Evolutionary conservation across 1,139 yeast species (phyloP).

Genomic region (Nakaseomyces bracarensis): DNA sequence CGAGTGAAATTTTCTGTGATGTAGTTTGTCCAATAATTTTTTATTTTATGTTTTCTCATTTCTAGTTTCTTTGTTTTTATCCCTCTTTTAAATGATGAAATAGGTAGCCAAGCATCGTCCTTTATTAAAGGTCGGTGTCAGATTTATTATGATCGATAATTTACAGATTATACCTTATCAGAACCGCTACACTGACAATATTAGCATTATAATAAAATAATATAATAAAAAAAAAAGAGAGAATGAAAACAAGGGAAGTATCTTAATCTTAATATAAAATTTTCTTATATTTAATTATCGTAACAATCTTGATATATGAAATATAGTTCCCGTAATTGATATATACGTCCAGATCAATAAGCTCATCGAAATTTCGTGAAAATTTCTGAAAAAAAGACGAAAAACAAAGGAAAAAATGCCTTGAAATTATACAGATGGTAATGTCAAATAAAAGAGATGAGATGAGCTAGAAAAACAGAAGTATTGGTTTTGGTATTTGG

Average conservation of each 20-base stretch:
- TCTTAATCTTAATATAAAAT: no score
- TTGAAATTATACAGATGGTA: no score
- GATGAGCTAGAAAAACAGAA: no score
- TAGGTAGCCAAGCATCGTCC: conserved; percentile 8
- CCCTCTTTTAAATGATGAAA: conserved; percentile 7
- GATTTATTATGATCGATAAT: conserved; percentile 10
- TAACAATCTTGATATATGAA: no score
- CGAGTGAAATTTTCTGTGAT: no score
- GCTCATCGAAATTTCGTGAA: not conserved
- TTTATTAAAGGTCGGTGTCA: conserved; percentile 1
- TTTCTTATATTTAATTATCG: no score
- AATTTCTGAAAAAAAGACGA: not conserved
- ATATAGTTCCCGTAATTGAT: no score
- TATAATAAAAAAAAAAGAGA: not conserved
- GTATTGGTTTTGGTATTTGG: no score
- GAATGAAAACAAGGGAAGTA: no score
- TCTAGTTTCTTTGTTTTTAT: not conserved
- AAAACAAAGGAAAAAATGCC: not conserved
- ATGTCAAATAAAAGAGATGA: no score
- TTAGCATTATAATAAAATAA: not conserved
- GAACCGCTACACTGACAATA: conserved; percentile 29
- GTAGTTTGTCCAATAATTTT: not conserved
- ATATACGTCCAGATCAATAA: no score
- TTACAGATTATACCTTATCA: conserved; percentile 15
- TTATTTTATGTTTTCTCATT: not conserved